These are phyloP conservation scores for Begonia fuchsioides DNA, from an alignment of 306 rosid genomes.

Conservation along the genomic window DNA sequence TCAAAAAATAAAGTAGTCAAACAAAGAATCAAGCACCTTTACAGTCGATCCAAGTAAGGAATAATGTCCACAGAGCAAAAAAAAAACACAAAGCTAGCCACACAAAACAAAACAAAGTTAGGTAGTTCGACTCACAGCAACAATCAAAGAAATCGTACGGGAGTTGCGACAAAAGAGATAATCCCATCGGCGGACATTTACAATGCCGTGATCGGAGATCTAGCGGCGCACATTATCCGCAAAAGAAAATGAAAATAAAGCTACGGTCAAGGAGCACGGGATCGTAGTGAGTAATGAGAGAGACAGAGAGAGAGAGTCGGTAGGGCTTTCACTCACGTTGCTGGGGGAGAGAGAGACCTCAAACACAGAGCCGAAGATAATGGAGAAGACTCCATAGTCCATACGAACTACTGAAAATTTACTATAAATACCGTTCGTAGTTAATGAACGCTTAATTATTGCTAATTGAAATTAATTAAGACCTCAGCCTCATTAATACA, in stretches of 20 bases:
- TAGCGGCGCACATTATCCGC: slow-evolving; percentile 19
- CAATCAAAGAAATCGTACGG: slow-evolving; percentile 4
- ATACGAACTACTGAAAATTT: too few species aligned
- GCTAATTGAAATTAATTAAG: neutral
- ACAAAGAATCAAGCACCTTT: slow-evolving; percentile 19
- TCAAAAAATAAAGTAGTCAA: neutral
- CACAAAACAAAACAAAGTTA: slow-evolving; percentile 2
- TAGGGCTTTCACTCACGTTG: slow-evolving; percentile 25
- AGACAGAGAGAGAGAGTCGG: slow-evolving; percentile 10
- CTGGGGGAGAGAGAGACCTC: slow-evolving; percentile 4
- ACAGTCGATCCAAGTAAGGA: slow-evolving; percentile 38
- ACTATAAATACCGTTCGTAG: too few species aligned
- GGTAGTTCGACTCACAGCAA: slow-evolving; percentile 10
- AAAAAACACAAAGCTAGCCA: slow-evolving; percentile 4
- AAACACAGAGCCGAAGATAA: slow-evolving; percentile 30
- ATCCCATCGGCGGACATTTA: neutral
- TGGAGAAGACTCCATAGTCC: slow-evolving; percentile 16
- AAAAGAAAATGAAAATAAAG: slow-evolving; percentile 3
- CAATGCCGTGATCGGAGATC: slow-evolving; percentile 27
- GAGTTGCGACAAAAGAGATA: neutral
- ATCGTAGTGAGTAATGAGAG: slow-evolving; percentile 7
- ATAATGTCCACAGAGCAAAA: slow-evolving; percentile 17
- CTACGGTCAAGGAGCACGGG: slow-evolving; percentile 4
- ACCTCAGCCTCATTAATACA: too few species aligned
- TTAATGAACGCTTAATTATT: slow-evolving; percentile 3